A percentile compares a stretch with the other conserved stretches of the same genome.
phyloP scores from a whole-genome alignment of 2,329 filamentous ascomycete species.

The Fusarium sp. region DNA sequence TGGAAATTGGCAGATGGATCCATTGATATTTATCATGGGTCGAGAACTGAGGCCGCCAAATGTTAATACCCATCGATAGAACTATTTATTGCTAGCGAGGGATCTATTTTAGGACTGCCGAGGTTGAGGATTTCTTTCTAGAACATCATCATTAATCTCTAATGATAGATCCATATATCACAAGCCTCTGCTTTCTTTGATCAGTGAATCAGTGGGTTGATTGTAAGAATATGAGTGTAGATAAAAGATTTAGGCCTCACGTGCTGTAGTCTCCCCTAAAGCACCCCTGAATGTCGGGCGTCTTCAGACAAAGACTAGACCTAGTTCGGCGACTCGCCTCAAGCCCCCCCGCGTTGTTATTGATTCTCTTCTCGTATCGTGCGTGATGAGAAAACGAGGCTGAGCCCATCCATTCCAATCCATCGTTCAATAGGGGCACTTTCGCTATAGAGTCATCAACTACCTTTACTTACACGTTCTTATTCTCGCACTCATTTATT shows the following conservation, averaged over 20 bases:
- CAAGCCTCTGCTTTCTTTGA: not conserved
- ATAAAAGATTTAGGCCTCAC: slow-evolving; percentile 15
- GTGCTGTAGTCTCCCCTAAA: slow-evolving; percentile 11
- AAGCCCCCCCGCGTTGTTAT: slow-evolving; percentile 27
- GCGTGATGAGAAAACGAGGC: slow-evolving; percentile 22
- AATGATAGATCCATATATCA: not conserved
- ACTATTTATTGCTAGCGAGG: not conserved
- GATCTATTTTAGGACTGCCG: not conserved
- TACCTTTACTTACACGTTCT: not conserved
- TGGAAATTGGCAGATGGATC: slow-evolving; percentile 18
- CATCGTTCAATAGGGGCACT: slow-evolving; percentile 25
- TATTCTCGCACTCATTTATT: not conserved
- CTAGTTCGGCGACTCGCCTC: slow-evolving; percentile 19
- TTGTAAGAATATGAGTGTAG: not conserved
- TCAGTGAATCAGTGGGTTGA: not conserved
- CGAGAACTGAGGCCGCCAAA: slow-evolving; percentile 16
- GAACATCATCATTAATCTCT: not conserved
- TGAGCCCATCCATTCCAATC: slow-evolving; percentile 15
- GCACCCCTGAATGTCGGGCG: slow-evolving; percentile 16
- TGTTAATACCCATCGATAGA: not conserved
- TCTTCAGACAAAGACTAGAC: slow-evolving; percentile 13
- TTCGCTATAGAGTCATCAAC: not conserved
- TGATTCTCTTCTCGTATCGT: slow-evolving; percentile 28
- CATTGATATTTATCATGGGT: slow-evolving; percentile 9
- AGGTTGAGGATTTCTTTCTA: not conserved